A percentile compares a stretch with the other conserved stretches of the same genome.
Conservation (phyloP, 2,329 filamentous ascomycete species). For the Chrysosporium queenslandicum region DNA sequence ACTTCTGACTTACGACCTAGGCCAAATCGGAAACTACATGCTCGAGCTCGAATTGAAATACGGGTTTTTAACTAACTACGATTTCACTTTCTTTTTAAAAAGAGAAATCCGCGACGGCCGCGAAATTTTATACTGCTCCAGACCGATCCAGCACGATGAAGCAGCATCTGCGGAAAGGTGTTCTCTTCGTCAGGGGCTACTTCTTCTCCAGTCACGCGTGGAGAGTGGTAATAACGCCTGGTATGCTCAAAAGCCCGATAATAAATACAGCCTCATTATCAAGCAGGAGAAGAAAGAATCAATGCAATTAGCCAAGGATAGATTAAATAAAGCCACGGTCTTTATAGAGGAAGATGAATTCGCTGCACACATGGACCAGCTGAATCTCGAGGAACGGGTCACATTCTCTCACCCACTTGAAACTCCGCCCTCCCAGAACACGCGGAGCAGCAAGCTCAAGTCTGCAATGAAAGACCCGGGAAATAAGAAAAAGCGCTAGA, state of each 20-base stretch:
- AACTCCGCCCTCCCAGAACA: too few species aligned
- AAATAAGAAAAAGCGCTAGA: too few species aligned
- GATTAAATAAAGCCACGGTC: too few species aligned
- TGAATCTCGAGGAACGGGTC: too few species aligned
- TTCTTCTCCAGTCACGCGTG: constrained; percentile 6
- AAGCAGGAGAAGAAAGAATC: not conserved
- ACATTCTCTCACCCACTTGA: too few species aligned
- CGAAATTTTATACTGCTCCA: not conserved
- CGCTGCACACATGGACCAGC: too few species aligned
- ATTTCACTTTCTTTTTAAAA: constrained; percentile 10
- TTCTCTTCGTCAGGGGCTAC: constrained; percentile 10
- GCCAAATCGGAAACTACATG: constrained; percentile 15
- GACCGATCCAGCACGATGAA: not conserved
- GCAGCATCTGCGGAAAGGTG: not conserved
- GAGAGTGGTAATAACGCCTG: not conserved
- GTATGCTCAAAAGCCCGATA: not conserved
- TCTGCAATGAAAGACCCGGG: too few species aligned
- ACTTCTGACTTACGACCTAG: not conserved
- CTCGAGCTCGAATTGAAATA: constrained; percentile 10
- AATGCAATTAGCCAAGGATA: too few species aligned
- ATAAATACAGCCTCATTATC: not conserved
- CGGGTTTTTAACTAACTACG: constrained; percentile 13
- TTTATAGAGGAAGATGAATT: too few species aligned
- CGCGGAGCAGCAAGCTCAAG: too few species aligned
- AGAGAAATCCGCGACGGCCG: not conserved